Conservation (phyloP, 495 filamentous ascomycete genomes). For the Podospora appendiculata region DNA sequence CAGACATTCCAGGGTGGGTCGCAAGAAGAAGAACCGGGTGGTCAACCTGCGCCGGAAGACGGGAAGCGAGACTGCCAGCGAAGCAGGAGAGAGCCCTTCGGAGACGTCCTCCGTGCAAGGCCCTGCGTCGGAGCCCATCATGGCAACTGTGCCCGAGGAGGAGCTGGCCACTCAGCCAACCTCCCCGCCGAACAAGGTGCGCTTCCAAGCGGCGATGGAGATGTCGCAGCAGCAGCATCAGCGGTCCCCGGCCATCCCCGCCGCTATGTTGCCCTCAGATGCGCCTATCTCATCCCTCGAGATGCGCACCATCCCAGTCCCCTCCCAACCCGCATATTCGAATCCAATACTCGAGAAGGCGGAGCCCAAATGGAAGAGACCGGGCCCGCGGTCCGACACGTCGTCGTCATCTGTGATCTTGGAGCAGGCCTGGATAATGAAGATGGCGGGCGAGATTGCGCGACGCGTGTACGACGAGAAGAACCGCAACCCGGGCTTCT, state of each 20-base stretch:
- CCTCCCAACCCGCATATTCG: background rate
- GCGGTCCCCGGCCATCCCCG: constrained; percentile 21
- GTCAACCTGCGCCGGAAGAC: constrained; percentile 73
- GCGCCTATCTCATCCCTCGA: constrained; percentile 4
- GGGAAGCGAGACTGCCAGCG: constrained; percentile 42
- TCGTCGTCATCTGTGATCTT: constrained; percentile 53
- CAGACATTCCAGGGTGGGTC: constrained; percentile 57
- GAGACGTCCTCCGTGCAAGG: constrained; percentile 27
- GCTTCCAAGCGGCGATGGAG: constrained; percentile 23
- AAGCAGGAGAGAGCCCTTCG: constrained; percentile 30
- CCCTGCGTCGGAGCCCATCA: constrained; percentile 43
- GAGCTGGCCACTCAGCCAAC: constrained; percentile 39
- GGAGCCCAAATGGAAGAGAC: constrained; percentile 2
- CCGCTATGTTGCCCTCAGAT: constrained; percentile 15
- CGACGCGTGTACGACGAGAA: constrained; percentile 65
- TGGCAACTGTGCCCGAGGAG: constrained; percentile 46
- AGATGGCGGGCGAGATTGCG: constrained; percentile 86
- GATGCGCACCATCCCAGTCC: background rate
- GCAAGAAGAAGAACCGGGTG: constrained; percentile 87
- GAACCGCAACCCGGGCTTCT: constrained; percentile 37
- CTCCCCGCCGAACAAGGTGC: constrained; percentile 33
- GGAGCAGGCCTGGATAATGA: constrained; percentile 82
- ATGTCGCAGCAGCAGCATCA: constrained; percentile 18
- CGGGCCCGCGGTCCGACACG: constrained; percentile 23
- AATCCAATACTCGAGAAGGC: background rate